Evolutionary conservation across 1,284 basidiomycete genomes (phyloP).

Genomic region (Somion occarium): DNA sequence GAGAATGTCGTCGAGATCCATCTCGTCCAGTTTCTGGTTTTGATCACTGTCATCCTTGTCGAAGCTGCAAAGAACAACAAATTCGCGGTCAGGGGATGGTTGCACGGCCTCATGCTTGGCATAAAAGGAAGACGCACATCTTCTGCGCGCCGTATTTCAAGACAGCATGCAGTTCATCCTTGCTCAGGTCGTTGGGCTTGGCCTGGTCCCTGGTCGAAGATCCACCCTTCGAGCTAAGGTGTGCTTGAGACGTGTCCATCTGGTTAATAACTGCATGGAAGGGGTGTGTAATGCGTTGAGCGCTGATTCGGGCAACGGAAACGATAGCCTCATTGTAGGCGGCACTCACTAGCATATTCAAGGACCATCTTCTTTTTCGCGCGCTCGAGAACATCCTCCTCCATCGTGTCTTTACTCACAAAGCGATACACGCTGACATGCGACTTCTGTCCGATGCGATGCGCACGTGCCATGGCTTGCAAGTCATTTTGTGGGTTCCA

Average conservation of each 20-base stretch:
- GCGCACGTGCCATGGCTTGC: conserved; percentile 98
- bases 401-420: conserved; percentile 98
- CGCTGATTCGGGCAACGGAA: background rate
- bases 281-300: too few relatives aligned
- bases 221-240: conserved; percentile 78
- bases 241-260: conserved; percentile 98
- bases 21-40: conserved; percentile 95
- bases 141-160: conserved; percentile 99
- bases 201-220: conserved; percentile 60
- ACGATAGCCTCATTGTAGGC: conserved; percentile 8
- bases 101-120: background rate
- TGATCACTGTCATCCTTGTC: conserved; percentile 94
- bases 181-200: conserved; percentile 88
- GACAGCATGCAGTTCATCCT: conserved; percentile 97
- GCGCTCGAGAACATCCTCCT: conserved; percentile 96
- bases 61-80: conserved; percentile 56
- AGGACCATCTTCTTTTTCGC: conserved; percentile 99
- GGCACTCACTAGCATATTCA: conserved; percentile 91
- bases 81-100: conserved; percentile 11
- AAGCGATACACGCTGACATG: conserved; percentile 98
- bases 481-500: conserved; percentile 99
- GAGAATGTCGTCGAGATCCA: conserved; percentile 98
- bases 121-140: conserved; percentile 55
- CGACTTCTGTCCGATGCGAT: conserved; percentile 95
- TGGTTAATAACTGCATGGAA: conserved; percentile 86